Conservation (phyloP, 2,329 filamentous ascomycete genomes). For the Helicocarpus griseus region DNA sequence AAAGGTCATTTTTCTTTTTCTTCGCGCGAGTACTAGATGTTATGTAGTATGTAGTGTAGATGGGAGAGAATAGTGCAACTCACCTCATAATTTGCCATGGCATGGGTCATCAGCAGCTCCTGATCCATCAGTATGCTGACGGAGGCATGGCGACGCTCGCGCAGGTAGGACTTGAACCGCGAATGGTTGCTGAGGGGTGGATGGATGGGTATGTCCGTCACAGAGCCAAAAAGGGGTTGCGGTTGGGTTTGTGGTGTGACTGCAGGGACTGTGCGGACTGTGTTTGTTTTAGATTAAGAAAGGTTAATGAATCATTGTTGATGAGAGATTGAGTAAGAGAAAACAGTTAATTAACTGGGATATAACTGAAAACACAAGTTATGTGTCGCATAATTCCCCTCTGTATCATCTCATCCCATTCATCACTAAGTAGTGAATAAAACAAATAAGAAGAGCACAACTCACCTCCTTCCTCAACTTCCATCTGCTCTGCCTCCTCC, state of each 20-base stretch:
- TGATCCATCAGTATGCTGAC: slow-evolving; percentile 29
- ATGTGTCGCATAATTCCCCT: too few species aligned
- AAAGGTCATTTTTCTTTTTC: background rate
- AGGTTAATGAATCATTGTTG: background rate
- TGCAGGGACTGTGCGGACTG: background rate
- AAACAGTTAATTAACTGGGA: too few species aligned
- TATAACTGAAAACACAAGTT: too few species aligned
- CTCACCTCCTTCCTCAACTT: too few species aligned
- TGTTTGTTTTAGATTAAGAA: background rate
- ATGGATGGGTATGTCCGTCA: background rate
- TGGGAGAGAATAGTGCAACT: slow-evolving; percentile 1
- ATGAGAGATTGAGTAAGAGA: too few species aligned
- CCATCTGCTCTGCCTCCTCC: too few species aligned
- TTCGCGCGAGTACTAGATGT: background rate
- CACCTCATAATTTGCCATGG: slow-evolving; percentile 29
- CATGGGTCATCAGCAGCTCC: slow-evolving; percentile 33
- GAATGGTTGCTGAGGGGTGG: background rate
- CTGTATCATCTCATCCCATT: too few species aligned
- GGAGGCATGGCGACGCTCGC: slow-evolving; percentile 29
- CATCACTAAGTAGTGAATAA: too few species aligned
- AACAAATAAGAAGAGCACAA: too few species aligned
- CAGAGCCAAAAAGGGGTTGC: background rate
- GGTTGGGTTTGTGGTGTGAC: background rate
- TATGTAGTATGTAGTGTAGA: background rate
- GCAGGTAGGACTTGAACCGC: slow-evolving; percentile 13